Conservation (phyloP, 352 stramenopile genomes). For the Paralagenidium karlingii region DNA sequence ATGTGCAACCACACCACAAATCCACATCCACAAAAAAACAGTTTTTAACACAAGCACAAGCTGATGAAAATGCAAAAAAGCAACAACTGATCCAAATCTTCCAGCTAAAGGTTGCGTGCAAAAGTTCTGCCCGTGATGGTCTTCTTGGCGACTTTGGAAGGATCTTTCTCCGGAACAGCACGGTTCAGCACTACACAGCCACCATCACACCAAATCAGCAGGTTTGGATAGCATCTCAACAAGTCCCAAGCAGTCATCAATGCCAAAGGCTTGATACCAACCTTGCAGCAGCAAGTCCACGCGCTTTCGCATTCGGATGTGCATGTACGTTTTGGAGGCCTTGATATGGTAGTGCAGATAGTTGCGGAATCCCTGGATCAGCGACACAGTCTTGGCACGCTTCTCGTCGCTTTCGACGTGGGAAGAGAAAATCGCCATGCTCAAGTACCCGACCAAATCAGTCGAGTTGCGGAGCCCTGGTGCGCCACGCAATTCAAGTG, state of each 20-base stretch:
- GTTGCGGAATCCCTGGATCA: conserved; percentile 83
- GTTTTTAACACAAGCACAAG: no score
- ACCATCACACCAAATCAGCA: neutral
- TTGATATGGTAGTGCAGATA: conserved; percentile 97
- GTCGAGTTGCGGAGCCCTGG: conserved; percentile 36
- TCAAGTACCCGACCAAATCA: conserved; percentile 85
- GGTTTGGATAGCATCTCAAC: neutral
- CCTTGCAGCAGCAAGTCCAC: conserved; percentile 87
- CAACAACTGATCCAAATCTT: no score
- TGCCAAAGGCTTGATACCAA: conserved; percentile 8
- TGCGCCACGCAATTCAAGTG: conserved; percentile 71
- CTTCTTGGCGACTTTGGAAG: conserved; percentile 85
- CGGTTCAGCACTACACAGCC: conserved; percentile 79
- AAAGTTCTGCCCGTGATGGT: conserved; percentile 88
- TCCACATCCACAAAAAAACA: no score
- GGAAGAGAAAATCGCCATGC: conserved; percentile 75
- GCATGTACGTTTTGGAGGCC: conserved; percentile 91
- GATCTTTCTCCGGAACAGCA: conserved; percentile 79
- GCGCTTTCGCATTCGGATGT: conserved; percentile 92
- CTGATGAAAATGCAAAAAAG: no score
- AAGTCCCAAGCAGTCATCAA: neutral
- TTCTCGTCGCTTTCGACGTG: conserved; percentile 84
- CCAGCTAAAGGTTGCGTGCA: no score
- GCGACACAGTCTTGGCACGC: conserved; percentile 76
- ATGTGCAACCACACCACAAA: no score